Evolutionary conservation across 2,329 filamentous ascomycete species (phyloP), one percentile per base, ranked within the genome.

Genomic region (Cladosporium sp.): DNA sequence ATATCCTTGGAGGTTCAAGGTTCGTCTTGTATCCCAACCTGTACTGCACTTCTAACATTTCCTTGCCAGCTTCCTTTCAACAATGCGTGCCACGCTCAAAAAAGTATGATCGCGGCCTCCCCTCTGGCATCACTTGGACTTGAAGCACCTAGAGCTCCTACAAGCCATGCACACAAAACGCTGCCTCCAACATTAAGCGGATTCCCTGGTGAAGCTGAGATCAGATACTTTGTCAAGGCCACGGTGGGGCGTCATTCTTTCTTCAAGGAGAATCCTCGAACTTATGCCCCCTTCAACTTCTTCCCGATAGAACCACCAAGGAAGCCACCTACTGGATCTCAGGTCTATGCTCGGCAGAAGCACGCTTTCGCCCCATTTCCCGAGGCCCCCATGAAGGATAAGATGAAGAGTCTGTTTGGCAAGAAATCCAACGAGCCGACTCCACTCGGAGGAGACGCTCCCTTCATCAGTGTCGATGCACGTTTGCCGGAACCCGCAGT

Each of bases 201-300:
- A 3, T 91, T 93, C 58, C 88, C 89, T 0, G 86, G 85, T 27
- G 83, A 91, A 68, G 92, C 91, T 18, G 90, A 96, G 69, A 91
- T 97, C 54, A 81, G 85, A 59, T 99, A 99, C 70, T 99, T 88
- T 66, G 79, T 97, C 65, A 99, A 99, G 68, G 89, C 87, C n/a
- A 97, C 93, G 0, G 84, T 97, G 5, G 88, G 90, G 62, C 79
- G 90, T n/a, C 89, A 90, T 0, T 85, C 87, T 12, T 78, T 96
- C 53, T 89, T 95, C 70, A 92, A 92, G 65, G 90, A 96, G 70
- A 96, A 96, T 62, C 87, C 89, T 68, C 78, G 91, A 48, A 68
- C 71, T 12, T 73, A 62, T 57, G 68, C 65, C 30, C 82, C 84
- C 30, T 86, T 96, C 71, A 92, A 88, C 52, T 93, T 99, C 66